Evolutionary conservation across 2,329 filamentous ascomycete species (phyloP).

Genomic region (Aspergillus tubingensis): DNA sequence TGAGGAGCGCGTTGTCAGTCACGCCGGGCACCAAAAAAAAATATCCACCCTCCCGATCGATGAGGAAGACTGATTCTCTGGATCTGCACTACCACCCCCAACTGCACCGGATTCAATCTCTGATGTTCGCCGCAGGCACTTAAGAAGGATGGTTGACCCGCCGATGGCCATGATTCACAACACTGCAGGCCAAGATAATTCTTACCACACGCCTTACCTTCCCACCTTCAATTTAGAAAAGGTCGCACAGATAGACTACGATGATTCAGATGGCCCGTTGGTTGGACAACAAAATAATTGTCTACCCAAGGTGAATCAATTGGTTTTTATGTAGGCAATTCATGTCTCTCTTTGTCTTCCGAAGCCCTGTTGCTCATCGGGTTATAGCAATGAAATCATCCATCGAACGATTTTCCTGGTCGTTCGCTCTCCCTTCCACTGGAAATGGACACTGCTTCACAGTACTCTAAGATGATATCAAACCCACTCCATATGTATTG

Average conservation of each 20-base stretch:
- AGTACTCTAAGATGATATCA: neutral
- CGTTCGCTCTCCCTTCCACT: neutral
- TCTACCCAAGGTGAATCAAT: constrained; percentile 9
- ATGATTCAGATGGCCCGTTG: neutral
- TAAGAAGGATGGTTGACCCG: neutral
- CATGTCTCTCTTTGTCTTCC: neutral
- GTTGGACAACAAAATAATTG: constrained; percentile 1
- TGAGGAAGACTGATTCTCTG: neutral
- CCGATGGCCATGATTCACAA: neutral
- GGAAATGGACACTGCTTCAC: neutral
- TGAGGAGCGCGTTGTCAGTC: neutral
- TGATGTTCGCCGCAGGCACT: neutral
- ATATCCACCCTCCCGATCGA: neutral
- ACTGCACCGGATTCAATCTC: neutral
- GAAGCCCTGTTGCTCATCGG: neutral
- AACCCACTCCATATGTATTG: neutral
- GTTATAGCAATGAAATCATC: neutral
- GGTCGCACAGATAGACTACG: constrained; percentile 4
- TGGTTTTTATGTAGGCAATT: neutral
- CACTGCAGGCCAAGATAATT: neutral
- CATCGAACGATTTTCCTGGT: neutral
- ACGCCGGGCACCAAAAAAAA: neutral
- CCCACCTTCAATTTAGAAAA: neutral
- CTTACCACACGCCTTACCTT: constrained; percentile 5
- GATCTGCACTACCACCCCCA: neutral